A percentile compares a stretch with the other conserved stretches of the same genome.
These are phyloP conservation scores for Fusarium solani-melongenae DNA, from an alignment of 2,329 filamentous ascomycete species.

Conservation along the genomic window DNA sequence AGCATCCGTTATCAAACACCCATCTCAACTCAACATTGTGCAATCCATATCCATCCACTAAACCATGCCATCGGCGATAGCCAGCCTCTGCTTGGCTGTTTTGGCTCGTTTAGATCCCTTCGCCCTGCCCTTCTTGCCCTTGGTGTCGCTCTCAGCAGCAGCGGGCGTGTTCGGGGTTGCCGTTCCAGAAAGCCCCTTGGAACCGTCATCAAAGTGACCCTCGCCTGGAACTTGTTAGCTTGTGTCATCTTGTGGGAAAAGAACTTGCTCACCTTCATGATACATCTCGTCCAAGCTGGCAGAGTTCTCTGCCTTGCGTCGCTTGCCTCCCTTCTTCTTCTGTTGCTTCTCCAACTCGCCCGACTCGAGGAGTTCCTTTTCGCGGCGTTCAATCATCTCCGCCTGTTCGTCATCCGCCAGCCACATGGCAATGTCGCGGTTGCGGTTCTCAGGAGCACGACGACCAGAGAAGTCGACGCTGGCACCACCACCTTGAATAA, in stretches of 20 bases:
- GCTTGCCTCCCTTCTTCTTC: slow-evolving; percentile 70
- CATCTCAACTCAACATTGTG: slow-evolving; percentile 6
- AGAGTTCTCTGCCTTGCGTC: slow-evolving; percentile 64
- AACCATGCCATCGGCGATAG: slow-evolving; percentile 71
- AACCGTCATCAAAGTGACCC: slow-evolving; percentile 92
- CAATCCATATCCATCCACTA: slow-evolving; percentile 38
- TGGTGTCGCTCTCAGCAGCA: slow-evolving; percentile 68
- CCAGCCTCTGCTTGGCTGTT: slow-evolving; percentile 74
- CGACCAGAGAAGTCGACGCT: slow-evolving; percentile 97
- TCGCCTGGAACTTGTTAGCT: slow-evolving; percentile 72
- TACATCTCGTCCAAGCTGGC: slow-evolving; percentile 96
- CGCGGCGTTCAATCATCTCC: slow-evolving; percentile 90
- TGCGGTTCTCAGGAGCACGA: slow-evolving; percentile 86
- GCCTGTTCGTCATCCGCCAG: slow-evolving; percentile 97
- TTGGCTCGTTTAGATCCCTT: slow-evolving; percentile 68
- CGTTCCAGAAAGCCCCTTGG: slow-evolving; percentile 65
- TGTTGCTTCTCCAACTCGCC: slow-evolving; percentile 74
- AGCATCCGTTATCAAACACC: slow-evolving; percentile 41
- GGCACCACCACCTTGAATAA: slow-evolving; percentile 90
- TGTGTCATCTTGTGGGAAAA: not conserved
- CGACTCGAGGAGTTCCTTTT: slow-evolving; percentile 84
- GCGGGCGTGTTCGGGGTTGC: slow-evolving; percentile 89
- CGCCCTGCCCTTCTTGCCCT: slow-evolving; percentile 66
- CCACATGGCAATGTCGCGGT: slow-evolving; percentile 99
- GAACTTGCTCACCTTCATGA: slow-evolving; percentile 84